These are phyloP conservation scores for Arthrobotrys megalospora DNA, from an alignment of 2,329 filamentous ascomycete genomes.

Conservation along the genomic window DNA sequence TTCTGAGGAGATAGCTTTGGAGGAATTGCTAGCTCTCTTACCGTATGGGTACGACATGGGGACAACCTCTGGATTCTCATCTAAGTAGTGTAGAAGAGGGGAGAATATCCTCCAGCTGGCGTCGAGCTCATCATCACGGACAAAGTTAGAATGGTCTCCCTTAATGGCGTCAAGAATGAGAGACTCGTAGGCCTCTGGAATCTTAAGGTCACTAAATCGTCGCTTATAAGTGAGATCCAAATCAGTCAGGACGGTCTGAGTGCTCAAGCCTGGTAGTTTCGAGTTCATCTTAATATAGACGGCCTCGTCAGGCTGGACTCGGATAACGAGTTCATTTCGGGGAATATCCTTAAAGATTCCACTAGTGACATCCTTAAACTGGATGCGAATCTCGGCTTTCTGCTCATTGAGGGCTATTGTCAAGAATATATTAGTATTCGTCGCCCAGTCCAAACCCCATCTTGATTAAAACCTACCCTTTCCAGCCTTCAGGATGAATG, in stretches of 20 bases:
- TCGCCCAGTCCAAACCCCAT: slow-evolving; percentile 50
- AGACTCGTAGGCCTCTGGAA: slow-evolving; percentile 98
- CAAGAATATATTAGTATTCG: background rate
- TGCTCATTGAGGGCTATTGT: slow-evolving; percentile 89
- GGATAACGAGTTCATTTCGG: slow-evolving; percentile 98
- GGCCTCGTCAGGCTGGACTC: slow-evolving; percentile 98
- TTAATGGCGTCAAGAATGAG: slow-evolving; percentile 97
- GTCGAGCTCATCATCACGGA: slow-evolving; percentile 95
- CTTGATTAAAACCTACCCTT: slow-evolving; percentile 73
- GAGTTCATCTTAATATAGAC: slow-evolving; percentile 99
- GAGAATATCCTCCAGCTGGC: slow-evolving; percentile 99
- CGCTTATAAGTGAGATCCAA: slow-evolving; percentile 97
- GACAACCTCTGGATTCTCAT: slow-evolving; percentile 99
- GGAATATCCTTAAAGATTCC: slow-evolving; percentile 99
- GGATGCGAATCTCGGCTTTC: slow-evolving; percentile 98
- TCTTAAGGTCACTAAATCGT: slow-evolving; percentile 99
- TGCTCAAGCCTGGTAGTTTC: slow-evolving; percentile 96
- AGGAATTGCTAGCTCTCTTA: slow-evolving; percentile 70
- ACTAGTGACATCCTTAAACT: slow-evolving; percentile 99
- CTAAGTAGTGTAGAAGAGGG: slow-evolving; percentile 95
- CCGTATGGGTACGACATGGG: slow-evolving; percentile 99
- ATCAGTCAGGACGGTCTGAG: slow-evolving; percentile 99
- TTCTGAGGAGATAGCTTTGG: too few relatives aligned
- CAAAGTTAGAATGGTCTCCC: slow-evolving; percentile 99
- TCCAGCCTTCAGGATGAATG: slow-evolving; percentile 99